These are phyloP conservation scores for Gracilaria gracilis DNA, from an alignment of 23 red algal species.

Conservation along the genomic window DNA sequence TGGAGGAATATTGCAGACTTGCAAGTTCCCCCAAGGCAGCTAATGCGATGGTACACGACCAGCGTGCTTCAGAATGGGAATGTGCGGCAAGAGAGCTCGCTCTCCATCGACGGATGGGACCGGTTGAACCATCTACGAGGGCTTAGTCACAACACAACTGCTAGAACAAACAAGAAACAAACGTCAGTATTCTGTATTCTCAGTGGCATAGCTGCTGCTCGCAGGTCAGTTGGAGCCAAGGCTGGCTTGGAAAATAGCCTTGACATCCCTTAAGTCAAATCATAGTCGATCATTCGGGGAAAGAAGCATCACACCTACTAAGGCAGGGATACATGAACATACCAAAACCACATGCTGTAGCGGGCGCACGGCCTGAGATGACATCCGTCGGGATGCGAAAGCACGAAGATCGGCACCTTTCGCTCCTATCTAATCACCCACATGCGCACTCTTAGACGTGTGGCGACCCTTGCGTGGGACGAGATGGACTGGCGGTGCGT, in stretches of 20 bases:
- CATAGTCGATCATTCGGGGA: slow-evolving; percentile 46
- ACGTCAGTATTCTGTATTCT: no score
- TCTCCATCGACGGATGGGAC: no score
- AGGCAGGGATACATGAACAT: slow-evolving; percentile 31
- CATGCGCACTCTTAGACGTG: slow-evolving; percentile 70
- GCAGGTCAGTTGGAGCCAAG: slow-evolving; percentile 24
- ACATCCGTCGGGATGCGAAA: slow-evolving; percentile 39
- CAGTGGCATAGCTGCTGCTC: no score
- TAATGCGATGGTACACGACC: no score
- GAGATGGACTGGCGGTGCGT: no score
- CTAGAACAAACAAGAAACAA: not conserved
- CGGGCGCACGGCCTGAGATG: slow-evolving; percentile 50
- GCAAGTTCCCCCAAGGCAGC: no score
- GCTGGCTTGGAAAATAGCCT: slow-evolving; percentile 34
- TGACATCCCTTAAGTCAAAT: slow-evolving; percentile 12
- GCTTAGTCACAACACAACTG: not conserved
- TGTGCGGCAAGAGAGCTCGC: no score
- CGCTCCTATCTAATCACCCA: no score
- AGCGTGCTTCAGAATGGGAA: no score
- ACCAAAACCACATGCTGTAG: slow-evolving; percentile 31
- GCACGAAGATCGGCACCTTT: slow-evolving; percentile 46
- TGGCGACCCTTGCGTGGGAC: no score
- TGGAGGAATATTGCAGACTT: no score
- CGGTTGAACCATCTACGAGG: not conserved
- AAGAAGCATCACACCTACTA: slow-evolving; percentile 24